Evolutionary conservation across 2,329 filamentous ascomycete species (phyloP).

Genomic region (Pseudogymnoascus destructans): DNA sequence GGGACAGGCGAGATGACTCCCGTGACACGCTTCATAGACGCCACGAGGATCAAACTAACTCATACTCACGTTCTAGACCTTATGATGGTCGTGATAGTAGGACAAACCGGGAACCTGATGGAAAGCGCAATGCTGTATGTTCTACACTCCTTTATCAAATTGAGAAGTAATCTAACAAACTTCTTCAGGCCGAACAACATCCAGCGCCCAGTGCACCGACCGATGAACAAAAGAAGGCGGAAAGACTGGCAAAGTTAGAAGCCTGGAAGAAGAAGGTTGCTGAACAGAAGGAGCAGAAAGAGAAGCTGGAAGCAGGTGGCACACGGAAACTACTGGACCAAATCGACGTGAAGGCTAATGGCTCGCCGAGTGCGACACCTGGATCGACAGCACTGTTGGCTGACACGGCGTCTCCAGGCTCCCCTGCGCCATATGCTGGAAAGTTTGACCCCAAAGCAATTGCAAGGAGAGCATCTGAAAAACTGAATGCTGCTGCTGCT

Average conservation of each 20-base stretch:
- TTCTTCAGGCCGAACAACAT: constrained; percentile 39
- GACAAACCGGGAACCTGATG: constrained; percentile 34
- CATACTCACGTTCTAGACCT: constrained; percentile 50
- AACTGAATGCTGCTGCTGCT: constrained; percentile 40
- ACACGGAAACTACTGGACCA: constrained; percentile 56
- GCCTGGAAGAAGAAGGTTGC: constrained; percentile 85
- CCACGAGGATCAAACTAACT: constrained; percentile 60
- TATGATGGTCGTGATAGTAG: constrained; percentile 49
- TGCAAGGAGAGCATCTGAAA: constrained; percentile 59
- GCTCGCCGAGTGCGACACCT: constrained; percentile 34
- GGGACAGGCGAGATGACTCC: constrained; percentile 60
- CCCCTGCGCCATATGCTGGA: constrained; percentile 51
- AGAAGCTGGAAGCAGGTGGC: constrained; percentile 51
- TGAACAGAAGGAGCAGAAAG: constrained; percentile 59
- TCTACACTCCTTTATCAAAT: neutral
- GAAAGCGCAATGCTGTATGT: constrained; percentile 46
- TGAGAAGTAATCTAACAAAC: constrained; percentile 13
- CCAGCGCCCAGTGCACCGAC: constrained; percentile 39
- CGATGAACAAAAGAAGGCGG: constrained; percentile 66
- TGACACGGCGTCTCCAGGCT: constrained; percentile 35
- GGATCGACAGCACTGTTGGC: constrained; percentile 32
- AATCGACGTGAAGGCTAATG: constrained; percentile 56
- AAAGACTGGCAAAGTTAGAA: constrained; percentile 68
- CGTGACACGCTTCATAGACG: constrained; percentile 50
- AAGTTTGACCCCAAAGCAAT: constrained; percentile 84